Evolutionary conservation across 2,329 filamentous ascomycete species (phyloP).

Genomic region (Laburnicola sp.): DNA sequence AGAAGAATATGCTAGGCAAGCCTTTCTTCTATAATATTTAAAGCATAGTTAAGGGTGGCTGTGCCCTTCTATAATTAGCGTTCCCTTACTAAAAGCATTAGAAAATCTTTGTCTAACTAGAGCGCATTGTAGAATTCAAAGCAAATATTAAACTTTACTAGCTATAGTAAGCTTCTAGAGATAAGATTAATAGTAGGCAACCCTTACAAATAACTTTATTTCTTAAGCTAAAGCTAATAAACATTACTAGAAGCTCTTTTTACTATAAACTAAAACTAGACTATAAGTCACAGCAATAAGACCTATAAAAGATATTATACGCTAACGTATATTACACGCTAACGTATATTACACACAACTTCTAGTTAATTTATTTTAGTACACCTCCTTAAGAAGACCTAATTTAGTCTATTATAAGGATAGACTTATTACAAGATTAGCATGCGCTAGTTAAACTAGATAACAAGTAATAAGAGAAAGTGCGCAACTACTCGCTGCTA

Average conservation of each 20-base stretch:
- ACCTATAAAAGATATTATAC: neutral
- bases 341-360: neutral
- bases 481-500: slow-evolving; percentile 5
- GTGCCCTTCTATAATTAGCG: slow-evolving; percentile 12
- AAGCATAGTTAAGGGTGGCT: slow-evolving; percentile 10
- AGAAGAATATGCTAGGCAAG: slow-evolving; percentile 19
- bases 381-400: neutral
- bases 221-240: neutral
- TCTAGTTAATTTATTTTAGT: slow-evolving; percentile 4
- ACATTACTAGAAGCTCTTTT: neutral
- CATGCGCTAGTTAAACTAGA: neutral
- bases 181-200: slow-evolving; percentile 22
- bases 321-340: neutral
- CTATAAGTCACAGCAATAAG: neutral
- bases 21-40: slow-evolving; percentile 21
- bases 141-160: slow-evolving; percentile 21
- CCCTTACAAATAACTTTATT: neutral
- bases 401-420: neutral
- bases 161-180: slow-evolving; percentile 18
- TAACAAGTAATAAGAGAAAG: neutral
- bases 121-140: slow-evolving; percentile 20
- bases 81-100: slow-evolving; percentile 25
- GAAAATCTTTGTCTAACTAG: slow-evolving; percentile 21
- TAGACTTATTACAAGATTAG: slow-evolving; percentile 11
- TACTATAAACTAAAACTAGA: slow-evolving; percentile 7